Conservation (phyloP, 805 yeast genomes). For the Tetrapisispora taiwanensis region DNA sequence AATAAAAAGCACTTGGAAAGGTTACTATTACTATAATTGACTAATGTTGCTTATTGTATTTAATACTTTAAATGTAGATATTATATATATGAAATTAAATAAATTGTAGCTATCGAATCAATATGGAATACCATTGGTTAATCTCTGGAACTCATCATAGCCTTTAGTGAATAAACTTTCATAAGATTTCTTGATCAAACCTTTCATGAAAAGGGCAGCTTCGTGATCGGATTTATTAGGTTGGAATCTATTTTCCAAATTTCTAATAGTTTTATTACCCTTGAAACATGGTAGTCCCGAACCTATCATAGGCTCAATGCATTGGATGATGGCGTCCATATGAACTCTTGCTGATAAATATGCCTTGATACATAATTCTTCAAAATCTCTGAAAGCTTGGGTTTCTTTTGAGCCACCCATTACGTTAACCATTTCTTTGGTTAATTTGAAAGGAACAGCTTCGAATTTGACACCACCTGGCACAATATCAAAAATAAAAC, state of each 20-base stretch:
- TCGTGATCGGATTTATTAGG: conserved; percentile 74
- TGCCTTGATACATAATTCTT: conserved; percentile 89
- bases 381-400: conserved; percentile 87
- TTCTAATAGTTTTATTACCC: conserved; percentile 66
- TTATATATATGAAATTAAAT: too few species aligned
- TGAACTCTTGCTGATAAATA: conserved; percentile 81
- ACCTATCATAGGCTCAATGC: conserved; percentile 87
- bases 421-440: conserved; percentile 91
- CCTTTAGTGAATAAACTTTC: conserved; percentile 89
- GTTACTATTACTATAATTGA: too few species aligned
- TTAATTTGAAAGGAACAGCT: conserved; percentile 94
- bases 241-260: conserved; percentile 67
- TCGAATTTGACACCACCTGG: conserved; percentile 99
- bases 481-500: conserved; percentile 95
- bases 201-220: conserved; percentile 69
- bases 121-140: conserved; percentile 96
- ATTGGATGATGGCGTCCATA: conserved; percentile 72
- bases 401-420: conserved; percentile 86
- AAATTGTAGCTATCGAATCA: conserved; percentile 17
- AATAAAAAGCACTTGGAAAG: too few species aligned
- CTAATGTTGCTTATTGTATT: too few species aligned
- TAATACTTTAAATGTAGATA: too few species aligned
- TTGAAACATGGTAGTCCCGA: conserved; percentile 96
- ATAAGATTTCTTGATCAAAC: conserved; percentile 66
- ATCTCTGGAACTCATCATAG: conserved; percentile 92